Base-by-base conservation (phyloP, 2,329 filamentous ascomycete genomes). In the Corynespora cassiicola region DNA sequence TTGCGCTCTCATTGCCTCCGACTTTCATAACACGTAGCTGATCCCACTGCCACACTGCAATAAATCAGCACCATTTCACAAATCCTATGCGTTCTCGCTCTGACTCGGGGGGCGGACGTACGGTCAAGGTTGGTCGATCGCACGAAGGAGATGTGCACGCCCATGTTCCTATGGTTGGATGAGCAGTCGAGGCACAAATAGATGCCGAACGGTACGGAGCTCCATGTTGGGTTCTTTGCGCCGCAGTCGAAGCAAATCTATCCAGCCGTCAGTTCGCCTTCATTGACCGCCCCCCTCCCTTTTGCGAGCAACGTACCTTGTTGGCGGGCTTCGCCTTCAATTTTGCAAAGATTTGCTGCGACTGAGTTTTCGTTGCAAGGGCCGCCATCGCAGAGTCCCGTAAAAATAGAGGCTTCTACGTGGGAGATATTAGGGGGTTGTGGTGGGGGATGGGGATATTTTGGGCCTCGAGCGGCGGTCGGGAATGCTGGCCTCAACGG, bases 121-220 rank as follows among this genome's bases (percentile, higher is more conserved):
- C 92, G 90, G 71, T 99, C 94, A 70, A 99, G 87, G 71, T 96
- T 96, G 47, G 92, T 97, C 47, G 92, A 97, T 63, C 94, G 87
- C 62, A 99, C 94, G 77, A 99, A 99, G 58, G 92, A 96, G 73
- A 99, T 96, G 74, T 99, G 94, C 45, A 97, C 92, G 71, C 94
- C 94, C 61, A 99, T 85, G 72, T 97, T 97, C 59, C 94, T 87
- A 73, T 99, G 94, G 71, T 96, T 90, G 40, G 92, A 87, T 26
- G 92, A 96, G 76, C 94, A 99, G 75, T 99, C 94, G 61, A 99
- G 86, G 66, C 94, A 99, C 15, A 99, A 84, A 70, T 97, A 99
- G 69, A 99, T 97, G 65, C 89, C 94, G 52, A 99, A 90, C 8
- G 92, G 91, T 20, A 96, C 91, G 6, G 92, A 97, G 6, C 91